phyloP scores from a whole-genome alignment of 805 yeast genomes.

The Nadsonia fulvescens region DNA sequence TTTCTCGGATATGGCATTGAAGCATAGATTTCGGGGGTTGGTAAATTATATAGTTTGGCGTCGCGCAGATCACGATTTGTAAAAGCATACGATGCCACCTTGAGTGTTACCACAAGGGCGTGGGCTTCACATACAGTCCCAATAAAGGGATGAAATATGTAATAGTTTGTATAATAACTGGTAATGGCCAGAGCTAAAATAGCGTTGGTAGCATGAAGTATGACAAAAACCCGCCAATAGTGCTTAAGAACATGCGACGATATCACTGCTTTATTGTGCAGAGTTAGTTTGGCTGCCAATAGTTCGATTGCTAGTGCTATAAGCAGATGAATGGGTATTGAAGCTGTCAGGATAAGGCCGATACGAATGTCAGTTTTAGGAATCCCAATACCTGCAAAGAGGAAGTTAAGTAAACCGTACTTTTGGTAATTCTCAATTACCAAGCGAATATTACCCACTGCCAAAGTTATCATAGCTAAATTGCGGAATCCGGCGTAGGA shows the following conservation, averaged over 20 bases:
- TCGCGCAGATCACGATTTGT: constrained; percentile 27
- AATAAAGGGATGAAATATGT: constrained; percentile 24
- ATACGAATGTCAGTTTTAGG: constrained; percentile 16
- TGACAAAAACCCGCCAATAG: constrained; percentile 17
- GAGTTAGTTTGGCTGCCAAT: constrained; percentile 12
- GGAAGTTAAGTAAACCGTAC: constrained; percentile 20
- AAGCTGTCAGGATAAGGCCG: constrained; percentile 13
- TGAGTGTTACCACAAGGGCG: constrained; percentile 24
- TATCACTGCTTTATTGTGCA: no score
- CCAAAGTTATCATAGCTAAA: constrained; percentile 21
- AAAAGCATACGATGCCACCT: constrained; percentile 25
- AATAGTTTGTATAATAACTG: constrained; percentile 18
- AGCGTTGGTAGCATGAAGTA: constrained; percentile 19
- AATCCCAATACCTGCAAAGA: constrained; percentile 16
- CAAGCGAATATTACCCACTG: constrained; percentile 23
- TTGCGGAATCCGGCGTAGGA: constrained; percentile 24
- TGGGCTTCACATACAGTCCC: constrained; percentile 26
- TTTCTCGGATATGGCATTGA: constrained; percentile 23
- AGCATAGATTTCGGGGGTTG: constrained; percentile 20
- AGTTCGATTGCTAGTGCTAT: constrained; percentile 21
- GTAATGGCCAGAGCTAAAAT: constrained; percentile 15
- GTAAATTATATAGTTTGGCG: constrained; percentile 13
- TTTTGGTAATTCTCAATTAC: constrained; percentile 21
- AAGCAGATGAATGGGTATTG: constrained; percentile 20
- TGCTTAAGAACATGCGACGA: constrained; percentile 9